These are phyloP conservation scores for Ogataea kodamae DNA, from an alignment of 805 yeast genomes.

Conservation along the genomic window DNA sequence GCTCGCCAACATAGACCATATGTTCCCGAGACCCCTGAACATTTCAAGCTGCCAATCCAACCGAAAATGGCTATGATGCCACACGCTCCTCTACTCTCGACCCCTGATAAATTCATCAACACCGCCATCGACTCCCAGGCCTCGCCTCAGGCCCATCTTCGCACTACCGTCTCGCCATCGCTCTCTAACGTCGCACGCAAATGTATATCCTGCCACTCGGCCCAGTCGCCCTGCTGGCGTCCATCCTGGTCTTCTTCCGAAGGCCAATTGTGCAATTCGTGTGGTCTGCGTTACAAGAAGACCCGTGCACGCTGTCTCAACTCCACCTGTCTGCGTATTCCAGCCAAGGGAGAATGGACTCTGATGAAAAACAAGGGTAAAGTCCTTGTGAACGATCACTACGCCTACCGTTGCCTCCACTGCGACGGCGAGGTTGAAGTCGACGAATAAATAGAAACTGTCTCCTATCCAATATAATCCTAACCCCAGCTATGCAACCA, in stretches of 20 bases:
- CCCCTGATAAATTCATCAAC: slow-evolving; percentile 13
- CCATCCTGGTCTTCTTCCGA: slow-evolving; percentile 90
- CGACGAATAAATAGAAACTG: slow-evolving; percentile 21
- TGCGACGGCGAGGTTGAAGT: slow-evolving; percentile 57
- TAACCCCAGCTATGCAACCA: too few relatives aligned
- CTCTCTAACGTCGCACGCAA: slow-evolving; percentile 38
- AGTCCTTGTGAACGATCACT: slow-evolving; percentile 27
- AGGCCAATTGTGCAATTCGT: slow-evolving; percentile 96
- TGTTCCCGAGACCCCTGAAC: slow-evolving; percentile 11
- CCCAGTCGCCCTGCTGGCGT: slow-evolving; percentile 96
- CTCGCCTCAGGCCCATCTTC: slow-evolving; percentile 14
- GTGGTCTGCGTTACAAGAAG: slow-evolving; percentile 92
- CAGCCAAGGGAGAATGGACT: slow-evolving; percentile 95
- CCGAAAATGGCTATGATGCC: slow-evolving; percentile 8
- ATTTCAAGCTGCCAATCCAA: slow-evolving; percentile 24
- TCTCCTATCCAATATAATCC: too few relatives aligned
- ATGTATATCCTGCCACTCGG: slow-evolving; percentile 88
- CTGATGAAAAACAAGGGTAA: slow-evolving; percentile 75
- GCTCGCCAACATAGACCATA: slow-evolving; percentile 31
- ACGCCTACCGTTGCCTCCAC: slow-evolving; percentile 49
- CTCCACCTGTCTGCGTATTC: slow-evolving; percentile 74
- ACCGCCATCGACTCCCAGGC: slow-evolving; percentile 13
- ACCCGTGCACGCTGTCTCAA: slow-evolving; percentile 89
- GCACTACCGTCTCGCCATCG: slow-evolving; percentile 11
- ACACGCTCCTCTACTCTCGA: slow-evolving; percentile 3